Evolutionary conservation across 1,284 basidiomycete species (phyloP).

Genomic region (Ustilago xerochloae): DNA sequence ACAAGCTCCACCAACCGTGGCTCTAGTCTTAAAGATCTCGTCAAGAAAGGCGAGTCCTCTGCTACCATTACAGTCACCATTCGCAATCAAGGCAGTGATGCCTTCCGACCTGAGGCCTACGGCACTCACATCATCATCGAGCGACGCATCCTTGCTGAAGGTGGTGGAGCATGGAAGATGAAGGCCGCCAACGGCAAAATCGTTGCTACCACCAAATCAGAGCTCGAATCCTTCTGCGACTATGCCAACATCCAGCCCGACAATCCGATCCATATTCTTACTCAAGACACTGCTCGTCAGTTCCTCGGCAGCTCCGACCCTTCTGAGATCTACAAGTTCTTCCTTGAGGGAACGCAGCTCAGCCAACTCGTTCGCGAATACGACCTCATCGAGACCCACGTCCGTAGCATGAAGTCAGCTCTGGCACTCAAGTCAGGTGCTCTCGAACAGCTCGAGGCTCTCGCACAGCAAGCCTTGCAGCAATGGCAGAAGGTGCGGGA

Average conservation of each 20-base stretch:
- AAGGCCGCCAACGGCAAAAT: slow-evolving; percentile 75
- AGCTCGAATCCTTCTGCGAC: slow-evolving; percentile 87
- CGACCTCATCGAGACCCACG: slow-evolving; percentile 74
- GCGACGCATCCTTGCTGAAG: slow-evolving; percentile 81
- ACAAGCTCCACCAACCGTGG: slow-evolving; percentile 83
- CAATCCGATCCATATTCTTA: slow-evolving; percentile 88
- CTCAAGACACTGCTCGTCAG: slow-evolving; percentile 75
- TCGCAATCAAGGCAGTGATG: slow-evolving; percentile 89
- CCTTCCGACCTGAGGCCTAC: slow-evolving; percentile 84
- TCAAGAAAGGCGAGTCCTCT: slow-evolving; percentile 83
- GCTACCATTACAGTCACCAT: slow-evolving; percentile 83
- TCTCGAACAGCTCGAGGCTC: slow-evolving; percentile 78
- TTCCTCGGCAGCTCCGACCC: slow-evolving; percentile 87
- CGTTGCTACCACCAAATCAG: slow-evolving; percentile 83
- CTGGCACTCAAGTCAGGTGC: slow-evolving; percentile 72
- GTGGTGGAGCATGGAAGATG: slow-evolving; percentile 83
- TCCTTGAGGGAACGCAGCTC: slow-evolving; percentile 91
- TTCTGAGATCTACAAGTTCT: slow-evolving; percentile 89
- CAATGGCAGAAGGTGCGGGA: slow-evolving; percentile 80
- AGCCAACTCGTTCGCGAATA: slow-evolving; percentile 89
- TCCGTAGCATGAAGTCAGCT: slow-evolving; percentile 54
- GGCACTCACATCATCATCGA: slow-evolving; percentile 86
- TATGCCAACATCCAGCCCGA: slow-evolving; percentile 97
- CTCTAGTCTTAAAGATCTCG: slow-evolving; percentile 85
- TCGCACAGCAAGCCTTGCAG: slow-evolving; percentile 74